Base-by-base conservation (phyloP, 768 basidiomycete genomes). In the Mycena polygramma region DNA sequence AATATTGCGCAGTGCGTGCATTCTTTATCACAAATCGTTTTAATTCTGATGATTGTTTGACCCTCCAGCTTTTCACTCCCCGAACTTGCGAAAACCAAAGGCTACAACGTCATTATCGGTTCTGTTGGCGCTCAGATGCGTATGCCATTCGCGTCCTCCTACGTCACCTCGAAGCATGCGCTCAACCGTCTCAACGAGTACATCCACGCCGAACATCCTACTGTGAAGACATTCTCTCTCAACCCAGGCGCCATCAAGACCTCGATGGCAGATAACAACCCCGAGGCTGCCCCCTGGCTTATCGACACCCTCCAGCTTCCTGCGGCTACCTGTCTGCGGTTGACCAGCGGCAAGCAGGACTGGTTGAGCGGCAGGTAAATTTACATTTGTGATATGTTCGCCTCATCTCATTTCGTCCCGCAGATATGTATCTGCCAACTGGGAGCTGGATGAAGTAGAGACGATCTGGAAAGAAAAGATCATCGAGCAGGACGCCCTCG, bases 361-460 rank as follows among this genome's bases (percentile, higher is more conserved):
- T 77, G 68, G 71, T 55, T 76, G 41, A 73, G 58, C 20, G 75
- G 76, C 52, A 71, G 69, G 74, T 76, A 36, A 53, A 64, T 49
- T 41, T 20, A 13, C 30, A 6, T 30, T 30, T 30, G 30, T 6
- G 30, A 30, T 30, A 30, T 30, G 30, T 30, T 30, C 30, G 30
- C 30, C 2, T 30, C n/a, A 52, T 26, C 11, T 57, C 37, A n/a
- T 19, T 5, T 36, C 60, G 14, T n/a, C 36, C 14, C 2, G 13
- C n/a, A 70, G 72, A 58, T 73, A 66, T 22, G 60, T 73, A n/a
- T 70, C 68, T 2, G 59, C 72, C 0, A 69, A 70, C n/a, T 73
- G 72, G 69, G 48, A 73, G 15, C 37, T 70, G 17, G 68, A 69
- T 26, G 72, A 73, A 39, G 65, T 73, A 0, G 62, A 67, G 36